Conservation (phyloP, 371 early-diverging fungal genomes). For the Cokeromyces recurvatus region DNA sequence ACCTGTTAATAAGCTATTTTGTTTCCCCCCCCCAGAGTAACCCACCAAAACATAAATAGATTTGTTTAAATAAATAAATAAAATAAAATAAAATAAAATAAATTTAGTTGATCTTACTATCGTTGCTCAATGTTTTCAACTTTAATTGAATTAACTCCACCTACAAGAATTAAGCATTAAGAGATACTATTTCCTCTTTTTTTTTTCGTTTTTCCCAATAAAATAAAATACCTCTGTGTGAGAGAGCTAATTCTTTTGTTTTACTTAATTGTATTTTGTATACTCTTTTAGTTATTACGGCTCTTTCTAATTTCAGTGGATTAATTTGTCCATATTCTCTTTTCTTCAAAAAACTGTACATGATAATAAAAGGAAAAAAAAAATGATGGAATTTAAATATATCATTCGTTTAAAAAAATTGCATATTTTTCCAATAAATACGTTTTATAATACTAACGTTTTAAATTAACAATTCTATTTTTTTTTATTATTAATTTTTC, state of each 20-base stretch:
- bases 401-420: slow-evolving; percentile 2
- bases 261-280: slow-evolving; percentile 33
- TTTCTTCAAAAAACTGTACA: slow-evolving; percentile 34
- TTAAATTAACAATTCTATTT: too few relatives aligned
- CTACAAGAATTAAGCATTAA: too few relatives aligned
- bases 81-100: too few relatives aligned
- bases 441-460: too few relatives aligned
- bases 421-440: too few relatives aligned
- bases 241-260: slow-evolving; percentile 28
- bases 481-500: too few relatives aligned
- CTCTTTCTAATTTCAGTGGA: slow-evolving; percentile 27
- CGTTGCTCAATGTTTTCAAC: slow-evolving; percentile 55
- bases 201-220: too few relatives aligned
- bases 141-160: slow-evolving; percentile 50
- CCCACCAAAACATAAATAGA: too few relatives aligned
- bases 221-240: slow-evolving; percentile 34
- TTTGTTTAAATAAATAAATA: too few relatives aligned
- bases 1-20: slow-evolving; percentile 59
- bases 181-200: too few relatives aligned
- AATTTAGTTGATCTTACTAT: slow-evolving; percentile 64
- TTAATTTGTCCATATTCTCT: slow-evolving; percentile 29
- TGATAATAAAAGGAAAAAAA: slow-evolving; percentile 2
- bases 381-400: too few relatives aligned
- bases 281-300: slow-evolving; percentile 32
- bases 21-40: too few relatives aligned